phyloP scores from a whole-genome alignment of 768 basidiomycete species.

The Pseudohyphozyma bogoriensis region DNA sequence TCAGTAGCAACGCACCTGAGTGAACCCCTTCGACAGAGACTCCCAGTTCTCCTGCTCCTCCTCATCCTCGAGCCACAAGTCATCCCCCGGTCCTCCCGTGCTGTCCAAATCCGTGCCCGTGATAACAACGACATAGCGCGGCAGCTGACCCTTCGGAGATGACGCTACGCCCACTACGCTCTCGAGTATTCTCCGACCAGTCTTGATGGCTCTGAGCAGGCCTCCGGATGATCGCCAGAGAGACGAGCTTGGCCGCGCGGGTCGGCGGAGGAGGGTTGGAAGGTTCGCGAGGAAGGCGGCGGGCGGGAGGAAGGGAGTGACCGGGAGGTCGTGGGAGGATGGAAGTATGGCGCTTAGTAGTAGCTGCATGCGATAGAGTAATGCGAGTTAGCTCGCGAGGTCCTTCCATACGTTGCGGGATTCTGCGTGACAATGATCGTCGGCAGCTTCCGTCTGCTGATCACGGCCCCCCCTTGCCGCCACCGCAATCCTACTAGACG shows the following conservation, averaged over 20 bases:
- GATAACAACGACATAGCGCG: constrained; percentile 26
- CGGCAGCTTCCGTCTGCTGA: background rate
- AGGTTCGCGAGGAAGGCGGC: constrained; percentile 21
- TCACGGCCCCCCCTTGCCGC: background rate
- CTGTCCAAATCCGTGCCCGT: constrained; percentile 16
- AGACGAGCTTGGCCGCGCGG: constrained; percentile 14
- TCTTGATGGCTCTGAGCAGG: constrained; percentile 20
- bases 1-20: constrained; percentile 12
- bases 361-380: constrained; percentile 1
- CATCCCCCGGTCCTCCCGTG: constrained; percentile 2
- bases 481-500: background rate
- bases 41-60: constrained; percentile 18
- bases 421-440: background rate
- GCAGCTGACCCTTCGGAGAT: constrained; percentile 13
- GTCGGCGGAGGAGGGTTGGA: constrained; percentile 2
- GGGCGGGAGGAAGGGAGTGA: constrained; percentile 25
- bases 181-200: constrained; percentile 15
- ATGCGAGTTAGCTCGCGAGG: background rate
- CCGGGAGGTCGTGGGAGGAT: constrained; percentile 17
- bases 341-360: constrained; percentile 14
- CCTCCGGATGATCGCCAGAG: constrained; percentile 19
- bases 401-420: background rate
- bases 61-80: constrained; percentile 20
- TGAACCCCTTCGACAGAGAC: constrained; percentile 18
- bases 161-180: background rate